Evolutionary conservation across 179 eudicot genomes (phyloP).

Genomic region (Camellia oleifera): DNA sequence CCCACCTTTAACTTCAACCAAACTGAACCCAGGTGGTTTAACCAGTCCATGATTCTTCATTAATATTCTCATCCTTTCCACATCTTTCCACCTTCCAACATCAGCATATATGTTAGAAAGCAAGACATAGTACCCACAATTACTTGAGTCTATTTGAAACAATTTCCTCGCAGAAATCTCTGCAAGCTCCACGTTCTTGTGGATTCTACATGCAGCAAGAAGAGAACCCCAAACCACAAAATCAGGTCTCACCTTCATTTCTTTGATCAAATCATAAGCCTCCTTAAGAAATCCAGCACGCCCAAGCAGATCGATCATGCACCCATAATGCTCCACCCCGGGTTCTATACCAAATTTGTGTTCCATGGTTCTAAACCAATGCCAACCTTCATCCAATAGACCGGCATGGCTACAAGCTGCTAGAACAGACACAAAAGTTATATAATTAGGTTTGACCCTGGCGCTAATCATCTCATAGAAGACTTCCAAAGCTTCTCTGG

Average conservation of each 20-base stretch:
- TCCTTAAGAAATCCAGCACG: conserved; percentile 55
- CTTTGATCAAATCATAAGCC: conserved; percentile 54
- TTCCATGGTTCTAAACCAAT: conserved; percentile 54
- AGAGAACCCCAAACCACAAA: conserved; percentile 76
- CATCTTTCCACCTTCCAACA: conserved; percentile 78
- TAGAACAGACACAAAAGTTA: conserved; percentile 63
- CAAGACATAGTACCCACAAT: conserved; percentile 69
- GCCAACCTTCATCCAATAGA: conserved; percentile 65
- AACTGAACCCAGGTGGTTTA: conserved; percentile 71
- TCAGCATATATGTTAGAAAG: conserved; percentile 78
- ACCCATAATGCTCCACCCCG: conserved; percentile 68
- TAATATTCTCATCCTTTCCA: conserved; percentile 56
- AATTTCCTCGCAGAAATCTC: conserved; percentile 61
- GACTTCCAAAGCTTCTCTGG: conserved; percentile 56
- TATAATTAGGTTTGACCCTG: conserved; percentile 52
- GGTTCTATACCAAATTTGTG: conserved; percentile 41
- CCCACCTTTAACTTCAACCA: conserved; percentile 54
- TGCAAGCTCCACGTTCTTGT: conserved; percentile 68
- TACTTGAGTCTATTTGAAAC: conserved; percentile 54
- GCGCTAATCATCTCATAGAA: conserved; percentile 55
- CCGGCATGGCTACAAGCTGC: conserved; percentile 86
- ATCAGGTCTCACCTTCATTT: conserved; percentile 64
- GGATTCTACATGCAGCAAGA: conserved; percentile 65
- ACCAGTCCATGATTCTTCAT: conserved; percentile 51
- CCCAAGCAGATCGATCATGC: conserved; percentile 75